A percentile compares a stretch with the other conserved stretches of the same genome.
Evolutionary conservation across 2,329 filamentous ascomycete genomes (phyloP).

Genomic region (Thielaviopsis ethacetica): DNA sequence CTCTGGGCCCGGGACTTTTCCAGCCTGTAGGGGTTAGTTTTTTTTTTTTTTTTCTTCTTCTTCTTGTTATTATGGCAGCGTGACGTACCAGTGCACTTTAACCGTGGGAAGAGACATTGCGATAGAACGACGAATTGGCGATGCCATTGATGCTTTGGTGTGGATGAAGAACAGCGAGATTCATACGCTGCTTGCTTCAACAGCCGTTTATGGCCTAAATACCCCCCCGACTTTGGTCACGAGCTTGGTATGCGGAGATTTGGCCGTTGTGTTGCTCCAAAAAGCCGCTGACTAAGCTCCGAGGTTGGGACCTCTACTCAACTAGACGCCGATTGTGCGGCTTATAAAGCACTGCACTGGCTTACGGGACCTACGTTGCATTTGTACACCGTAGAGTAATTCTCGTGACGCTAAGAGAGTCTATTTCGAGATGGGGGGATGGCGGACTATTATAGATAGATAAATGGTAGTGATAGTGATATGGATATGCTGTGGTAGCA

Average conservation of each 20-base stretch:
- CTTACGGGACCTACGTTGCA: too few species aligned
- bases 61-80: not conserved
- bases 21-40: constrained; percentile 41
- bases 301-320: not conserved
- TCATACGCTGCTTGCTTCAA: not conserved
- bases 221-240: too few species aligned
- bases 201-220: not conserved
- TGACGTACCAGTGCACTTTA: constrained; percentile 22
- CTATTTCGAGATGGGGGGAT: too few species aligned
- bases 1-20: constrained; percentile 68
- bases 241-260: not conserved
- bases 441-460: too few species aligned
- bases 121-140: not conserved
- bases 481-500: too few species aligned
- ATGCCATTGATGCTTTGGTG: not conserved
- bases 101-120: constrained; percentile 26
- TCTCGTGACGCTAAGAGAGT: too few species aligned
- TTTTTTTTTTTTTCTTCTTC: too few species aligned
- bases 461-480: too few species aligned
- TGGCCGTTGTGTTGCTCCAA: not conserved
- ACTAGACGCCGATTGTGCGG: not conserved
- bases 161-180: not conserved
- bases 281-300: not conserved
- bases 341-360: too few species aligned
- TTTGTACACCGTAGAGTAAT: too few species aligned